Conservation (phyloP, 2,329 filamentous ascomycete species). For the Aulographum hederae region DNA sequence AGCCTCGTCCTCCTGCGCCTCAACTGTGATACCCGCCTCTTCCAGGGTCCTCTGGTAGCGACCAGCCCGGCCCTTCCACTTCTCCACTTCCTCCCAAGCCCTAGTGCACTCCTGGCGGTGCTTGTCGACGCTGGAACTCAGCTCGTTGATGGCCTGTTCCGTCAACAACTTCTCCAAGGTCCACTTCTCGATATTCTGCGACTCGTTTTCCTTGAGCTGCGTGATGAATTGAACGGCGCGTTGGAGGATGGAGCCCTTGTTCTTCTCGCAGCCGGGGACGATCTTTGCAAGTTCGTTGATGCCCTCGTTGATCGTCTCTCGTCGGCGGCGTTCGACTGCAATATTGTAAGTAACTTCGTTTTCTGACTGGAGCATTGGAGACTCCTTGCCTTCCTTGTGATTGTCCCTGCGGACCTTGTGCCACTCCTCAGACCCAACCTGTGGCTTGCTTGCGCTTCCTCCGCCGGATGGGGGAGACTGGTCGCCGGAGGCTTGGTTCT, state of each 20-base stretch:
- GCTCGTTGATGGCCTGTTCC: constrained; percentile 74
- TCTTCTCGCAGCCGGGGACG: constrained; percentile 94
- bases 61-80: no score
- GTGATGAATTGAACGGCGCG: constrained; percentile 88
- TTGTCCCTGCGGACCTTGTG: constrained; percentile 95
- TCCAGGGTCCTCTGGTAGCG: no score
- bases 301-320: constrained; percentile 96
- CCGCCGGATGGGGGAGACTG: constrained; percentile 14
- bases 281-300: constrained; percentile 98
- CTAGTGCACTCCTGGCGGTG: constrained; percentile 65
- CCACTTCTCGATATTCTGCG: constrained; percentile 88
- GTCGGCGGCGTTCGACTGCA: constrained; percentile 80
- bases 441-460: constrained; percentile 41
- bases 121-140: constrained; percentile 75
- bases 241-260: constrained; percentile 92
- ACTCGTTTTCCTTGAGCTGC: constrained; percentile 85
- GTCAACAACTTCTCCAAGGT: constrained; percentile 78
- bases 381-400: constrained; percentile 77
- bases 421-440: constrained; percentile 95
- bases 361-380: constrained; percentile 5
- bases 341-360: constrained; percentile 9
- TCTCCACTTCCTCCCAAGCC: constrained; percentile 59
- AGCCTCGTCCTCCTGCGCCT: no score
- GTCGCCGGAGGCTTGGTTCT: constrained; percentile 13
- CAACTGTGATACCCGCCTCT: no score